Percentiles rank a stretch among this genome's conserved stretches.
Evolutionary conservation across 352 stramenopile genomes (phyloP).

Genomic region (Thalassiosira oceanica): DNA sequence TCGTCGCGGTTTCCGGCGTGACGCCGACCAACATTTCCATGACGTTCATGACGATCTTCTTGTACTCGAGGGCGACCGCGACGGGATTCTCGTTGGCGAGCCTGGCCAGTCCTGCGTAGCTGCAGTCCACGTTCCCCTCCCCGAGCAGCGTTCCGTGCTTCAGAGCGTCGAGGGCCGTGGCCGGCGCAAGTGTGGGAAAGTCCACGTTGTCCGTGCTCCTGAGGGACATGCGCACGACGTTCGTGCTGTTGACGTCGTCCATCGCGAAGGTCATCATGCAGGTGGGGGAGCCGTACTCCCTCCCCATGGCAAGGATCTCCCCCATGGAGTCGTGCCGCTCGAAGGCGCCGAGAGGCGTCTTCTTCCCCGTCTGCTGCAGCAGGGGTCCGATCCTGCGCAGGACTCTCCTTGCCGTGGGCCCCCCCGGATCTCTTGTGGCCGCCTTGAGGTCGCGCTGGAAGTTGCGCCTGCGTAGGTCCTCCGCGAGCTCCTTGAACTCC

Average conservation of each 20-base stretch:
- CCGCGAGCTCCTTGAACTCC: conserved; percentile 14
- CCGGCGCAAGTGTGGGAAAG: conserved; percentile 2
- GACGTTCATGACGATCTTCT: conserved; percentile 1
- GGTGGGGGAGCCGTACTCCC: conserved; percentile 3
- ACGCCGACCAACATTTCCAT: conserved; percentile 9
- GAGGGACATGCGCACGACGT: conserved; percentile 7
- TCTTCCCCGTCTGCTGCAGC: conserved; percentile 1
- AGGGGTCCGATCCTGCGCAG: conserved; percentile 12
- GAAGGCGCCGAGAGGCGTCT: conserved; percentile 15
- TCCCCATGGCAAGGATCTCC: conserved; percentile 20
- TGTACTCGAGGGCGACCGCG: conserved; percentile 1
- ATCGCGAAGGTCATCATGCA: conserved; percentile 8
- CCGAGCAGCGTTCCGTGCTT: no score
- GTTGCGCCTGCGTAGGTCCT: not conserved
- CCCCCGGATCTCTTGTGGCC: conserved; percentile 7
- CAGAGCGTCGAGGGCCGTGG: no score
- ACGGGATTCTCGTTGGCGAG: conserved; percentile 2
- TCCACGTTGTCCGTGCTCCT: conserved; percentile 10
- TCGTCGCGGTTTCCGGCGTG: conserved; percentile 4
- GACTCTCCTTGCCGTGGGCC: conserved; percentile 6
- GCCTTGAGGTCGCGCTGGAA: conserved; percentile 8
- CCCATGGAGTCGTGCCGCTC: conserved; percentile 4
- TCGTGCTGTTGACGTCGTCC: conserved; percentile 5
- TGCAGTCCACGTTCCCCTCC: conserved; percentile 3
- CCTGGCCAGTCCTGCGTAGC: not conserved